Evolutionary conservation across 163 green algal genomes (phyloP), one percentile per base, ranked within the genome.

Genomic region (Scenedesmus sp.): DNA sequence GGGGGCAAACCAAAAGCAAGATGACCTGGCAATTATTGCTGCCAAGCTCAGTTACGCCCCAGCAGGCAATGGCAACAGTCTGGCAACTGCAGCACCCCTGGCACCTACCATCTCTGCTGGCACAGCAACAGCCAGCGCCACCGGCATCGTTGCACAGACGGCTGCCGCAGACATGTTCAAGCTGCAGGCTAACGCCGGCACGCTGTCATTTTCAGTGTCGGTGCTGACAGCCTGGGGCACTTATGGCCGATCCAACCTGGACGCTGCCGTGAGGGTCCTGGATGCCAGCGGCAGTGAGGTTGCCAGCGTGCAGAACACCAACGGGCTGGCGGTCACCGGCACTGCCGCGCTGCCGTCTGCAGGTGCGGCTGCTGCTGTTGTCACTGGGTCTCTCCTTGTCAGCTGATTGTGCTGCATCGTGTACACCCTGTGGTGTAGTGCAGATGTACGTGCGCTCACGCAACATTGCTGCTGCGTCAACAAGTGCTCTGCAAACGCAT

Each of bases 11-110:
- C 43, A 91, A 5, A 35, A 24, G 51, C 49, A 91, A 35, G 86
- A 91, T 37, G 86, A 91, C 24, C 1, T 81, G 16, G 51, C 73
- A 13, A 82, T 82, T 37, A 89, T 89, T 12, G 22, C 59, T 16
- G 24, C 35, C 35, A 83, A 89, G 61, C 59, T 89, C 2, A 4
- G n/a, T 7, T 49, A 51, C 82, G 18, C 37, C 9, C 20, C 51
- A 4, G 1, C 30, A 22, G 51, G 46, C 35, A 49, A 87, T 44
- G 82, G 82, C 46, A n/a, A 24, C 49, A 78, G 51, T 26, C 4
- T 9, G 16, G 26, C 82, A 1, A 76, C 22, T 0, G 81, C 81
- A 33, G 73, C 44, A 26, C 5, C 13, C 2, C 43, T 72, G 13
- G 15, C 44, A 37, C 44, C 80, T 24, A 70, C 44, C n/a, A 40